A percentile compares a stretch with the other conserved stretches of the same genome.
phyloP scores from a whole-genome alignment of 2,329 filamentous ascomycete species.

The Parafenestella ontariensis region DNA sequence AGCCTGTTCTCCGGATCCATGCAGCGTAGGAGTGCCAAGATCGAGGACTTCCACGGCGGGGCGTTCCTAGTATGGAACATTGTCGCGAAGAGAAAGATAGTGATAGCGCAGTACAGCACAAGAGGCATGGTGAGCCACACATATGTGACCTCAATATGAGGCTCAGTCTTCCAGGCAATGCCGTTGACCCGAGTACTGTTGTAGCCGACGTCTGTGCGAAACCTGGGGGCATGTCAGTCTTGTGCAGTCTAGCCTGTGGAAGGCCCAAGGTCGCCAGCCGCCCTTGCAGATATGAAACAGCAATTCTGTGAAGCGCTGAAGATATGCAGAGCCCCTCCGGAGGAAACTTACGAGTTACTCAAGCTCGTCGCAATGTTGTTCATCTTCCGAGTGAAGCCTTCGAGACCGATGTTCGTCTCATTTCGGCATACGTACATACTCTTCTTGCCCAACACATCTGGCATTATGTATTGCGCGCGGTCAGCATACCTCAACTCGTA shows the following conservation, averaged over 20 bases:
- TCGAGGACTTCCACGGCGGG: slow-evolving; percentile 11
- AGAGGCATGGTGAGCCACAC: slow-evolving; percentile 1
- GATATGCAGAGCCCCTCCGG: not conserved
- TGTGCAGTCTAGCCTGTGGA: no score
- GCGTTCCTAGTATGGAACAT: slow-evolving; percentile 1
- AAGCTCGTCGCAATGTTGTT: slow-evolving; percentile 5
- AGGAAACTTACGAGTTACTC: slow-evolving; percentile 8
- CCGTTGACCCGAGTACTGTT: not conserved
- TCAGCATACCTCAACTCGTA: not conserved
- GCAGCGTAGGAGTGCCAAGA: not conserved
- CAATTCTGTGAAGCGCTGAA: not conserved
- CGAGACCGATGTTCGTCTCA: not conserved
- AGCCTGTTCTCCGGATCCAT: slow-evolving; percentile 2
- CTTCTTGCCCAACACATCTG: not conserved
- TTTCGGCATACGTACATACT: not conserved
- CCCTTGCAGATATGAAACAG: not conserved
- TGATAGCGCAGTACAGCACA: slow-evolving; percentile 1
- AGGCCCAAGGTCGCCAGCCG: not conserved
- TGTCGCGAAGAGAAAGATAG: slow-evolving; percentile 10
- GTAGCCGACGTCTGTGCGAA: not conserved
- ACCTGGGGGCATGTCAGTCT: not conserved
- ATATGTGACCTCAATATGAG: slow-evolving; percentile 4
- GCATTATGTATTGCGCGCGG: not conserved
- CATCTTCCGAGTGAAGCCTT: slow-evolving; percentile 4
- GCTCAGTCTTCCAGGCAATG: slow-evolving; percentile 3